Base-by-base conservation (phyloP, 192 early-diverging fungal species). In the Kickxella alabastrina region DNA sequence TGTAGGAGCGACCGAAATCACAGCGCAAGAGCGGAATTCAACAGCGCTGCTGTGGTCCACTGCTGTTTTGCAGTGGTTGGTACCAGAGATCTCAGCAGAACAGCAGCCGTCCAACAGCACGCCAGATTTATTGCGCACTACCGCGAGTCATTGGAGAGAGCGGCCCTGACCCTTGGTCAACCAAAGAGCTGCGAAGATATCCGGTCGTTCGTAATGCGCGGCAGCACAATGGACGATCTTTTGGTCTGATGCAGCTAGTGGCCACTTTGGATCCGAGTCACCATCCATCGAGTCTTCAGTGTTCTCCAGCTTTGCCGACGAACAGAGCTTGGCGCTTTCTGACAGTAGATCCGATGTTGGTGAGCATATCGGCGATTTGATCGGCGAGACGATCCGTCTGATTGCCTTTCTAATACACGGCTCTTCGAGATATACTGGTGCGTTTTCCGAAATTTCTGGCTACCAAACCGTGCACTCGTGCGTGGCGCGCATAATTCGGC, bases 381-480 rank as follows among this genome's bases (percentile, higher is more conserved):
- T 51, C 21, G 25, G 68, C 42, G 68, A 71, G 31, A 24, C 37
- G 6, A 17, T 63, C 4, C 43, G 37, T 21, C 52, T 71, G n/a
- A 10, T 59, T 19, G 68, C 68, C 4, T 50, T 71, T 37, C 29
- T 71, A n/a, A 54, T 64, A 23, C 61, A 71, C 17, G 61, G 52
- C 8, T 38, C 41, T 0, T n/a, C 47, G 2, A 25, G 26, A 7
- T 35, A 58, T 3, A 55, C 37, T 12, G 13, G 19, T 5, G 25
- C n/a, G 8, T 59, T 71, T 36, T 12, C 29, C 4, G 9, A 10
- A 1, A 18, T 55, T 18, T 44, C 51, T 35, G 68, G 68, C 6
- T 59, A 71, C 43, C 12, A 34, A 14, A 37, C 36, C 21, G 34
- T 55, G 10, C 47, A 55, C 10, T 17, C 40, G 3, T 62, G 54